Evolutionary conservation across 108 stramenopile species (phyloP).

Genomic region (Cyclotella choctawhatcheeana): DNA sequence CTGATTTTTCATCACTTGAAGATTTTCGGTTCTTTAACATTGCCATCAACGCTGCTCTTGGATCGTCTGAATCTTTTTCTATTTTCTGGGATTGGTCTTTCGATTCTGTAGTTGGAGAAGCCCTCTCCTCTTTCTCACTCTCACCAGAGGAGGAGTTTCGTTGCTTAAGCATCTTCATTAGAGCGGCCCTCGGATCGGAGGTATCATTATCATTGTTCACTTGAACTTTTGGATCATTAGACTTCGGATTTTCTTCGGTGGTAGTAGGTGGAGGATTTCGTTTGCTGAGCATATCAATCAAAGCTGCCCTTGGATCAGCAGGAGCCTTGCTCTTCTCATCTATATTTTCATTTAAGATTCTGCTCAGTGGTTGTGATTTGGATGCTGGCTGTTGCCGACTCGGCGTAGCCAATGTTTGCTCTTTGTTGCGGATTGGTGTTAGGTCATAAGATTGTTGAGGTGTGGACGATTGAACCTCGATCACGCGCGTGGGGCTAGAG

Average conservation of each 20-base stretch:
- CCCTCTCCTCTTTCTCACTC: neutral
- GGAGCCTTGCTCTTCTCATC: neutral
- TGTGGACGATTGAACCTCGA: no score
- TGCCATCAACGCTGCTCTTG: conserved; percentile 5
- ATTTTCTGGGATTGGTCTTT: neutral
- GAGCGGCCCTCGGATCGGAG: neutral
- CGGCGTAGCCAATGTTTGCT: neutral
- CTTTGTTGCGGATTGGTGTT: neutral
- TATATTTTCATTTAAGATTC: neutral
- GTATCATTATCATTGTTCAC: neutral
- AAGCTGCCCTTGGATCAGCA: conserved; percentile 2
- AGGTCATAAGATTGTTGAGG: no score
- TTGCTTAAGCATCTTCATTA: neutral
- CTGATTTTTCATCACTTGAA: neutral
- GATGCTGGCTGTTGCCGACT: neutral
- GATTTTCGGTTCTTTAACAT: neutral
- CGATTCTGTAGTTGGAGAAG: neutral
- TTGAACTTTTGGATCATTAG: neutral
- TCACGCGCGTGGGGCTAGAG: no score
- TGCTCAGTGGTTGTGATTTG: no score
- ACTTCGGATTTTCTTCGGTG: no score
- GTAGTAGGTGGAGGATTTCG: no score
- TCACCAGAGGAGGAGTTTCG: neutral
- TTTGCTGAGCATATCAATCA: neutral
- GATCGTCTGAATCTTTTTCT: neutral